These are phyloP conservation scores for Coemansia sp. DNA, from an alignment of 192 early-diverging fungal genomes.

Conservation along the genomic window DNA sequence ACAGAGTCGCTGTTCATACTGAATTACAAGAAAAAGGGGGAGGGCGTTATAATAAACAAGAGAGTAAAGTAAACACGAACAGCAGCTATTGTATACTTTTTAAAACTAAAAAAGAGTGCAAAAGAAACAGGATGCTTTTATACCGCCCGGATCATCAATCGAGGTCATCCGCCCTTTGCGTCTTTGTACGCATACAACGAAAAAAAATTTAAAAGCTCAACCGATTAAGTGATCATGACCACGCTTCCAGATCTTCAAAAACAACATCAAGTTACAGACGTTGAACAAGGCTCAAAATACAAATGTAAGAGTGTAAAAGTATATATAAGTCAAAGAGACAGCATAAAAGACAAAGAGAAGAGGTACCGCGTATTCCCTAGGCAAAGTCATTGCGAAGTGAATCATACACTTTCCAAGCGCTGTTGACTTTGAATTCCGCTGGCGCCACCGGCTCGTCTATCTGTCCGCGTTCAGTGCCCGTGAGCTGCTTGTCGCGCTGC, in stretches of 20 bases:
- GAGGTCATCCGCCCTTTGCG: background rate
- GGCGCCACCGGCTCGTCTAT: slow-evolving; percentile 58
- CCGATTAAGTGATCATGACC: slow-evolving; percentile 2
- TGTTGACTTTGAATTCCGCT: slow-evolving; percentile 68
- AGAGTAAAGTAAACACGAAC: slow-evolving; percentile 14
- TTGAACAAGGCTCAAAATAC: background rate
- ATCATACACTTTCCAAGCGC: slow-evolving; percentile 70
- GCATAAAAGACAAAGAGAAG: background rate
- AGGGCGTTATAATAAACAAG: slow-evolving; percentile 11
- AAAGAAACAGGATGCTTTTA: slow-evolving; percentile 5
- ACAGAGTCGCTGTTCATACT: slow-evolving; percentile 21
- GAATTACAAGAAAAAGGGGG: background rate
- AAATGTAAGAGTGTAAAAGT: slow-evolving; percentile 3
- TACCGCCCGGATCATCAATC: background rate
- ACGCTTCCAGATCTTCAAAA: background rate
- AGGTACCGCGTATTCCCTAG: background rate
- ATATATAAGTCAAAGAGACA: background rate
- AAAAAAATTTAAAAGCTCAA: background rate
- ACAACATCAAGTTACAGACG: too few species aligned
- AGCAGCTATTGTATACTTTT: slow-evolving; percentile 19
- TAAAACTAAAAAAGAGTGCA: background rate
- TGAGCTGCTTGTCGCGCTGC: slow-evolving; percentile 74
- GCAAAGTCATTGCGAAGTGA: slow-evolving; percentile 41
- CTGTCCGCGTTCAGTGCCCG: slow-evolving; percentile 71
- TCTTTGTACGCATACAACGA: background rate